A percentile compares a stretch with the other conserved stretches of the same genome.
phyloP scores from a whole-genome alignment of 2,329 filamentous ascomycete genomes.

The Arthroderma sp. region DNA sequence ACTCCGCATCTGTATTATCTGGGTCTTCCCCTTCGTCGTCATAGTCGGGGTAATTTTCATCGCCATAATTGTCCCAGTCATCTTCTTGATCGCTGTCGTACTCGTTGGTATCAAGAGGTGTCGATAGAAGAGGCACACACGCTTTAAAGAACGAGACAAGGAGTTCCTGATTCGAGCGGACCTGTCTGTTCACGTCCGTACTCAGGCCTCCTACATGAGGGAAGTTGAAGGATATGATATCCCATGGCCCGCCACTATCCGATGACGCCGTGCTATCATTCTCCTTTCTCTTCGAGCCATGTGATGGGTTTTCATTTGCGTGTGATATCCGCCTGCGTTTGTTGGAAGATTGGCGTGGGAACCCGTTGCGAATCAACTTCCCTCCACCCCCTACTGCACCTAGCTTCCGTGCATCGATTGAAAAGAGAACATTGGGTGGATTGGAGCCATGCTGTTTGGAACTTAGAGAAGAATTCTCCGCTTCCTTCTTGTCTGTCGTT shows the following conservation, averaged over 20 bases:
- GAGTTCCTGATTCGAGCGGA: conserved; percentile 68
- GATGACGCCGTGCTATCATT: not conserved
- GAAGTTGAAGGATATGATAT: conserved; percentile 88
- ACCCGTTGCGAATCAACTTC: conserved; percentile 33
- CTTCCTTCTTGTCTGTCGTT: too few species aligned
- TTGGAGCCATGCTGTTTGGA: too few species aligned
- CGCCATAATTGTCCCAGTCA: conserved; percentile 12
- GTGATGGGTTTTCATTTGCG: not conserved
- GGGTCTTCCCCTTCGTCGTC: conserved; percentile 4
- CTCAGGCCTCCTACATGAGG: conserved; percentile 86
- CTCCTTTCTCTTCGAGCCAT: not conserved
- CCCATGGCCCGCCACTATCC: conserved; percentile 39
- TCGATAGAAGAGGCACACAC: conserved; percentile 29
- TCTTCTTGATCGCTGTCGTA: conserved; percentile 10
- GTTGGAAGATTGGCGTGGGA: conserved; percentile 13
- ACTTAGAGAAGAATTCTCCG: not conserved
- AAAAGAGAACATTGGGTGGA: conserved; percentile 25
- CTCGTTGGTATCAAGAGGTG: conserved; percentile 12
- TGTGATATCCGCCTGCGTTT: not conserved
- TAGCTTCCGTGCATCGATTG: conserved; percentile 32
- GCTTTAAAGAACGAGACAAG: conserved; percentile 37
- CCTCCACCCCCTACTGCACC: conserved; percentile 23
- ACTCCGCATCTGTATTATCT: conserved; percentile 8
- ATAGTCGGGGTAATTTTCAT: conserved; percentile 9
- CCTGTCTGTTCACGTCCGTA: conserved; percentile 88